These are phyloP conservation scores for Flagelloscypha sp. DNA, from an alignment of 768 basidiomycete genomes.

Conservation along the genomic window DNA sequence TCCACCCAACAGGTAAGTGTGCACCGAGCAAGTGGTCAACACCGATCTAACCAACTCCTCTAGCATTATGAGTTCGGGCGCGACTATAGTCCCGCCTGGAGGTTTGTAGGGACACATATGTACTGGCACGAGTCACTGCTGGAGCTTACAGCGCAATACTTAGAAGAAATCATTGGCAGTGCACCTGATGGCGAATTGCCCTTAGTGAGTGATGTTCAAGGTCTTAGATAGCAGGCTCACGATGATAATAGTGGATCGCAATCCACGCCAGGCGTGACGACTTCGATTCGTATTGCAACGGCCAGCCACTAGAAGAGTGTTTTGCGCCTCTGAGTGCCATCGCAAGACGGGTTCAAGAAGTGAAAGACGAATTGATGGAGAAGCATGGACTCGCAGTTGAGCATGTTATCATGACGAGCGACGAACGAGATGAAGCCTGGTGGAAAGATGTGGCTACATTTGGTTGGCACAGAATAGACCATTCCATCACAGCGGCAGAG, in stretches of 20 bases:
- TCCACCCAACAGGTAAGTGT: constrained; percentile 35
- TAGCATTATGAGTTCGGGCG: constrained; percentile 50
- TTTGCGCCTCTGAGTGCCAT: constrained; percentile 48
- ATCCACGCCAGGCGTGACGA: constrained; percentile 52
- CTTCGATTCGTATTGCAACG: constrained; percentile 39
- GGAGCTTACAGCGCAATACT: constrained; percentile 34
- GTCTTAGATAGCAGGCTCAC: constrained; percentile 1
- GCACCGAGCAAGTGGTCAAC: constrained; percentile 3
- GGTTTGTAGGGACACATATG: constrained; percentile 44
- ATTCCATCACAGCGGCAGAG: constrained; percentile 35
- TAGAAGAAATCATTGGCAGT: constrained; percentile 35
- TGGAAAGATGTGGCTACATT: constrained; percentile 41
- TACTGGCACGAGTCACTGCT: constrained; percentile 38
- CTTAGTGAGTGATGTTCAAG: constrained; percentile 26
- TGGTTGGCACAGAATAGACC: constrained; percentile 49
- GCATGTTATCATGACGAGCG: constrained; percentile 57
- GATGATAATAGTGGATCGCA: constrained; percentile 39
- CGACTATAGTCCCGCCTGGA: constrained; percentile 54
- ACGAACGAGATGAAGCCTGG: constrained; percentile 50
- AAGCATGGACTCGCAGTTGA: constrained; percentile 38
- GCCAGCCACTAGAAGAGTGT: constrained; percentile 33
- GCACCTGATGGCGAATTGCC: constrained; percentile 32
- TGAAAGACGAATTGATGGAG: constrained; percentile 38
- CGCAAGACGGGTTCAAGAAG: constrained; percentile 47
- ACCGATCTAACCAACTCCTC: constrained; percentile 5